Percentiles rank a stretch among this genome's conserved stretches.
Conservation (phyloP, 2,329 filamentous ascomycete genomes). For the Xenoacremonium recifei region DNA sequence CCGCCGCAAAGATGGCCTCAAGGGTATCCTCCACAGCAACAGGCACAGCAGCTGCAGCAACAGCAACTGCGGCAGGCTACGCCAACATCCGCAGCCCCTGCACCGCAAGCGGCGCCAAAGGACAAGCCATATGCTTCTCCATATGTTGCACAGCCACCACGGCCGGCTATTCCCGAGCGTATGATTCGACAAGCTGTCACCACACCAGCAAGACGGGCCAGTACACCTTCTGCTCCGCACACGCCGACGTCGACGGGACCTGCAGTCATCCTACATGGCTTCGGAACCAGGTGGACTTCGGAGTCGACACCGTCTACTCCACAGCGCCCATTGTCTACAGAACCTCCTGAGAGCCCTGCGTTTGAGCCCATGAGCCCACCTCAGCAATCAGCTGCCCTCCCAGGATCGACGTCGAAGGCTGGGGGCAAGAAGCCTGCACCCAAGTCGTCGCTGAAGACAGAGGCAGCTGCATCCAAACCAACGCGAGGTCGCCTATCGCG, state of each 20-base stretch:
- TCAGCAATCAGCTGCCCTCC: conserved; percentile 35
- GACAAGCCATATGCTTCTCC: conserved; percentile 29
- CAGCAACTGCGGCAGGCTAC: conserved; percentile 21
- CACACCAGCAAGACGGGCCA: conserved; percentile 30
- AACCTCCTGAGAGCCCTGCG: conserved; percentile 49
- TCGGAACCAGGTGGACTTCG: conserved; percentile 59
- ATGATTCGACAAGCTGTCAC: conserved; percentile 39
- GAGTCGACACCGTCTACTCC: conserved; percentile 60
- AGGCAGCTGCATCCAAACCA: conserved; percentile 20
- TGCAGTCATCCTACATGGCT: conserved; percentile 30
- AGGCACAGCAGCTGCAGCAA: conserved; percentile 27
- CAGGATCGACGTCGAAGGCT: conserved; percentile 27
- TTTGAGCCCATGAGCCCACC: conserved; percentile 61
- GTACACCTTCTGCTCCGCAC: conserved; percentile 32
- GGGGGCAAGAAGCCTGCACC: conserved; percentile 32
- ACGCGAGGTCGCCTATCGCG: conserved; percentile 35
- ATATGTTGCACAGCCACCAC: conserved; percentile 31
- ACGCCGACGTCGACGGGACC: conserved; percentile 34
- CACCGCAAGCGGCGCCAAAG: conserved; percentile 22
- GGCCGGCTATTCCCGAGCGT: conserved; percentile 40
- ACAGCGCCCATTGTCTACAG: conserved; percentile 28
- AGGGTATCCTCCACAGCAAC: conserved; percentile 25
- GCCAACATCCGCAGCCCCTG: conserved; percentile 22
- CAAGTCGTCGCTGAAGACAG: conserved; percentile 26
- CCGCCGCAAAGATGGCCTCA: conserved; percentile 35